These are phyloP conservation scores for Solanum chiquidenum DNA, from an alignment of 257 asterid genomes.

Conservation along the genomic window DNA sequence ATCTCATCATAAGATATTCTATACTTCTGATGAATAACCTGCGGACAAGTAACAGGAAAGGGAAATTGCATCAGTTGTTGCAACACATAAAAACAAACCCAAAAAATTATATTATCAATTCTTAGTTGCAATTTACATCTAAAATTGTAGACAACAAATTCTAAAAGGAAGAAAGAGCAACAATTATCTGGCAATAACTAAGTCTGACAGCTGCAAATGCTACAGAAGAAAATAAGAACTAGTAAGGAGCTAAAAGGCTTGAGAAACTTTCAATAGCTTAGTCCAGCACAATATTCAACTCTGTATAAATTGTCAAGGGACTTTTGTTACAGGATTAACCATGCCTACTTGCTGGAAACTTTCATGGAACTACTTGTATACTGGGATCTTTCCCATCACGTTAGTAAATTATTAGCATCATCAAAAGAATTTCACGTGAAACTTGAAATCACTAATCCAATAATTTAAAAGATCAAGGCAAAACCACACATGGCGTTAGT, in stretches of 20 bases:
- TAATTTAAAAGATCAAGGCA: not conserved
- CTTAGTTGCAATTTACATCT: not conserved
- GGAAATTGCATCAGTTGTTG: not conserved
- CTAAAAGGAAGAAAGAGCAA: not conserved
- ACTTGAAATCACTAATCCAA: not conserved
- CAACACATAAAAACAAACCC: not conserved
- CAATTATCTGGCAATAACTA: not conserved
- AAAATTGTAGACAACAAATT: not conserved
- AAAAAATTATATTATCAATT: not conserved
- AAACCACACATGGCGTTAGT: not conserved
- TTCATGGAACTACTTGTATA: not conserved
- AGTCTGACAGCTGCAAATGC: not conserved
- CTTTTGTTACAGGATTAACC: not conserved
- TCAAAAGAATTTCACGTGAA: not conserved
- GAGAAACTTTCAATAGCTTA: not conserved
- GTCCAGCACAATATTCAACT: not conserved
- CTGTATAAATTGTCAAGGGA: not conserved
- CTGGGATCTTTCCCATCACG: not conserved
- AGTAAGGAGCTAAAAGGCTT: not conserved
- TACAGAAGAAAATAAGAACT: not conserved
- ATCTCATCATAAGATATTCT: slow-evolving; percentile 95
- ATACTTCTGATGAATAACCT: slow-evolving; percentile 98
- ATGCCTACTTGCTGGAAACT: not conserved
- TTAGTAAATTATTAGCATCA: not conserved
- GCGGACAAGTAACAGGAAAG: slow-evolving; percentile 9